A percentile compares a stretch with the other conserved stretches of the same genome.
phyloP scores from a whole-genome alignment of 352 stramenopile genomes.

The Blastocystis sp. region DNA sequence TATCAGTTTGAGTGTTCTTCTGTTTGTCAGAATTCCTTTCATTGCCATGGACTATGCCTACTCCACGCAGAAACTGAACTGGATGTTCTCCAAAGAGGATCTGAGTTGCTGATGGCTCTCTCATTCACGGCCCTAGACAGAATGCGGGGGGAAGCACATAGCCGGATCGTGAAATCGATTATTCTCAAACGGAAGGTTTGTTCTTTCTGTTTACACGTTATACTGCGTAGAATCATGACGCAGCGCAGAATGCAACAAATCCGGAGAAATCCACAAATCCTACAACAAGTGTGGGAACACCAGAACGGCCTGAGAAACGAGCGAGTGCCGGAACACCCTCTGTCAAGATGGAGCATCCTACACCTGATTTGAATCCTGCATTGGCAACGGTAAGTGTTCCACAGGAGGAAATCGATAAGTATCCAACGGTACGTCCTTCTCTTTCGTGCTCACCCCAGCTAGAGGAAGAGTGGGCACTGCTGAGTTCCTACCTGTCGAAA shows the following conservation, averaged over 20 bases:
- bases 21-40: neutral
- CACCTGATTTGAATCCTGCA: neutral
- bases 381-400: neutral
- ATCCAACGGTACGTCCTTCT: slow-evolving; percentile 3
- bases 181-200: slow-evolving; percentile 33
- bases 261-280: neutral
- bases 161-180: slow-evolving; percentile 35
- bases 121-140: neutral
- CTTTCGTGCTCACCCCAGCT: neutral
- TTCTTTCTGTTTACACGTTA: neutral
- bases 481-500: neutral
- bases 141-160: slow-evolving; percentile 5
- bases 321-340: neutral
- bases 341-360: neutral
- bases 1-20: neutral
- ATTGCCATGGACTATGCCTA: slow-evolving; percentile 35
- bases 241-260: neutral
- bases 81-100: slow-evolving; percentile 39
- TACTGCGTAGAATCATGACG: neutral
- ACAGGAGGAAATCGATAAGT: neutral
- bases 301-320: neutral
- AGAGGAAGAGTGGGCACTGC: slow-evolving; percentile 25
- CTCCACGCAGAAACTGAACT: slow-evolving; percentile 25
- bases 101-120: neutral
- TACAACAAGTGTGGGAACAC: neutral